Base-by-base conservation (phyloP, 2,329 filamentous ascomycete genomes). In the Elsinoe batatas region DNA sequence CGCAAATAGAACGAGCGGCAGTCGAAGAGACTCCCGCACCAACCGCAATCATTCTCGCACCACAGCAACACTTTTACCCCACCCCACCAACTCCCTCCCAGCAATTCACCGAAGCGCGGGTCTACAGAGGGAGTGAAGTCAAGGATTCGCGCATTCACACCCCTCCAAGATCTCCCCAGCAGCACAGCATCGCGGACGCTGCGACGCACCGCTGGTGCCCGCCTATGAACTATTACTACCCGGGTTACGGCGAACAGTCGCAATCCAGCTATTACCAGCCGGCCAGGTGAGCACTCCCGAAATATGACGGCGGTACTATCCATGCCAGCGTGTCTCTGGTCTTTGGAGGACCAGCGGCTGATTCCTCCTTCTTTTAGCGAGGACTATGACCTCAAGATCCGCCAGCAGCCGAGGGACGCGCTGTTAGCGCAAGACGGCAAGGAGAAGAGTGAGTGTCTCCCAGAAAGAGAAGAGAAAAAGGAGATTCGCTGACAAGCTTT, bases 381-480 rank as follows among this genome's bases (percentile, higher is more conserved):
- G 65, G 75, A 80, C 65, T 78, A 81, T 68, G 71, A 74, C 58
- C 73, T 85, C 61, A 71, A 68, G 56, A 76, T 88, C 61, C 78
- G 81, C 62, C 85, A 89, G 71, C 77, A 85, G 65, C 85, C 85
- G 53, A 75, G 78, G 61, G 77, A 81, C 69, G 85, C 82, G 50
- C 78, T 85, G 60, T 81, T 88, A 55, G 80, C 83, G 42, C 60
- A 65, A 40, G 77, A 84, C 61, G 82, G 82, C 61, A 89, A 89
- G 69, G 86, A 89, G 66, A 89, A 89, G 75, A 80, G 84, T 86
- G 71, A 54, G 69, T 62, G 6, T 61, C 54, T 35, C 54, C 22
- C 26, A 36, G 11, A 56, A 51, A 50, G 54, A 53, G 56, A 26
- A 18, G 32, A 32, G 11, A 36, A 40, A 22, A 15, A 22, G 35